Evolutionary conservation across 495 filamentous ascomycete genomes (phyloP).

Genomic region (Penicillium verhagenii): DNA sequence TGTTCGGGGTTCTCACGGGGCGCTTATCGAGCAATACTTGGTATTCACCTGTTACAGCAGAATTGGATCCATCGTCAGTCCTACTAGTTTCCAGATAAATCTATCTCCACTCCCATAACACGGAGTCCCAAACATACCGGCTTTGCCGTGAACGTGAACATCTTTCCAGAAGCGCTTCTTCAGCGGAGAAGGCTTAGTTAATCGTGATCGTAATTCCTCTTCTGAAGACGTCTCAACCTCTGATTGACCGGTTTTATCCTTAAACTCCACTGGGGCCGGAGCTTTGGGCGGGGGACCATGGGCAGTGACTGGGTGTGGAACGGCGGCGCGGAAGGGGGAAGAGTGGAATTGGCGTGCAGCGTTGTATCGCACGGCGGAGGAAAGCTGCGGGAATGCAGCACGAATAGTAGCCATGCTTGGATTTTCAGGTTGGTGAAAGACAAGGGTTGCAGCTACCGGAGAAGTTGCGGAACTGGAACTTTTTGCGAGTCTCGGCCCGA

Average conservation of each 20-base stretch:
- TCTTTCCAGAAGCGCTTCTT: constrained; percentile 84
- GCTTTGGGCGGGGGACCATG: constrained; percentile 82
- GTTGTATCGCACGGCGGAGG: constrained; percentile 16
- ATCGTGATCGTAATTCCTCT: constrained; percentile 39
- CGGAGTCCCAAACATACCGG: constrained; percentile 35
- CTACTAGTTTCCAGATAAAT: background rate
- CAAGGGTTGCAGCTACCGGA: background rate
- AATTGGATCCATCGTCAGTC: background rate
- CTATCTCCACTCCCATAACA: background rate
- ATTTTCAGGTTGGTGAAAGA: background rate
- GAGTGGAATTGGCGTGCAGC: constrained; percentile 48
- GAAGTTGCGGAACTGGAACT: constrained; percentile 1
- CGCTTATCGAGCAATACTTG: constrained; percentile 78
- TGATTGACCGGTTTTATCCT: constrained; percentile 46
- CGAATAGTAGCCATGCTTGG: constrained; percentile 26
- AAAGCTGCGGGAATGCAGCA: constrained; percentile 20
- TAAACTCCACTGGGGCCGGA: constrained; percentile 60
- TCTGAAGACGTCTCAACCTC: constrained; percentile 51
- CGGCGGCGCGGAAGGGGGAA: constrained; percentile 49
- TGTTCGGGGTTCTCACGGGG: constrained; percentile 73
- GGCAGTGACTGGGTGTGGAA: constrained; percentile 67
- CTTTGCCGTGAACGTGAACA: constrained; percentile 59
- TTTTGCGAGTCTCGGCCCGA: constrained; percentile 23
- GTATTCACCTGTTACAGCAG: constrained; percentile 51
- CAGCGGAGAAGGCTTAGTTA: constrained; percentile 43